A percentile compares a stretch with the other conserved stretches of the same genome.
Evolutionary conservation across 2,329 filamentous ascomycete genomes (phyloP).

Genomic region (Cytospora leucostoma): DNA sequence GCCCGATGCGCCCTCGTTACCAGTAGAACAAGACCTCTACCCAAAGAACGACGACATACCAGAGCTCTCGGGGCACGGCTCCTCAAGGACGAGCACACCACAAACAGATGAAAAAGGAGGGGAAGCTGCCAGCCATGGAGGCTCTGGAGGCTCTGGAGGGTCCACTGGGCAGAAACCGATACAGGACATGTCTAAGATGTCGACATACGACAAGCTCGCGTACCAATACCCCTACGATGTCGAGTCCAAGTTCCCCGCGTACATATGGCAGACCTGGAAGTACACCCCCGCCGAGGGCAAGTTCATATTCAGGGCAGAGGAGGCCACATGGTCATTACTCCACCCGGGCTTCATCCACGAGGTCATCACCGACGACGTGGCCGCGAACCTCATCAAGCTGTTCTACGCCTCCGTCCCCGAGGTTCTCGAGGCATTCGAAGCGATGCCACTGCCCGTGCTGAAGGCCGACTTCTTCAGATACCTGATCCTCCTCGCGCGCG

Average conservation of each 20-base stretch:
- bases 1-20: slow-evolving; percentile 33
- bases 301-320: slow-evolving; percentile 80
- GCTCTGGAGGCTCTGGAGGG: slow-evolving; percentile 19
- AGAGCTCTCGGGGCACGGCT: slow-evolving; percentile 31
- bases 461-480: slow-evolving; percentile 82
- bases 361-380: slow-evolving; percentile 90
- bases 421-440: slow-evolving; percentile 73
- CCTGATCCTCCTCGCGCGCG: slow-evolving; percentile 63
- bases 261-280: slow-evolving; percentile 99
- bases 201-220: slow-evolving; percentile 76
- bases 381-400: slow-evolving; percentile 77
- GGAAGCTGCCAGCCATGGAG: slow-evolving; percentile 27
- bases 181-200: slow-evolving; percentile 70
- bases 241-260: slow-evolving; percentile 86
- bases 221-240: slow-evolving; percentile 95
- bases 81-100: slow-evolving; percentile 28
- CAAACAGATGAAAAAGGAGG: slow-evolving; percentile 7
- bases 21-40: slow-evolving; percentile 39
- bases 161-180: slow-evolving; percentile 57
- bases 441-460: slow-evolving; percentile 72
- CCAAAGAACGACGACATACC: slow-evolving; percentile 30
- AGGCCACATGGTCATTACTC: slow-evolving; percentile 84
- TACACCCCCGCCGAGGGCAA: slow-evolving; percentile 73
- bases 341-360: slow-evolving; percentile 95
- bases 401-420: slow-evolving; percentile 83